phyloP scores from a whole-genome alignment of 208 protist species.

The Leishmania martiniquensis region DNA sequence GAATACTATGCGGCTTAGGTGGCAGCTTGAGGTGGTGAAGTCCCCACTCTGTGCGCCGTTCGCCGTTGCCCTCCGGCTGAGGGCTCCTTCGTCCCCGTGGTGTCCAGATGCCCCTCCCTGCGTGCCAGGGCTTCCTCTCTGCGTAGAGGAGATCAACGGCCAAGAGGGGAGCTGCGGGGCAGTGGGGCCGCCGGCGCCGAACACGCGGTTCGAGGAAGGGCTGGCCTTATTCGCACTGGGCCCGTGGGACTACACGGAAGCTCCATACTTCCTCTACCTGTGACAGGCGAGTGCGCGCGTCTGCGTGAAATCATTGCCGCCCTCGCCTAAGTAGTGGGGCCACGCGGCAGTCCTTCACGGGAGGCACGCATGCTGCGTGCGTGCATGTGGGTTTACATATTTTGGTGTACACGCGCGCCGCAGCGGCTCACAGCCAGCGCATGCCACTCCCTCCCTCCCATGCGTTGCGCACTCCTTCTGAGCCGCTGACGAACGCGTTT shows the following conservation, averaged over 20 bases:
- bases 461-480: background rate
- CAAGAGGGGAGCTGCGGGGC: constrained; percentile 4
- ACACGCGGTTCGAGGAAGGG: background rate
- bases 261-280: constrained; percentile 49
- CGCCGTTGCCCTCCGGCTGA: constrained; percentile 14
- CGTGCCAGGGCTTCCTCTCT: constrained; percentile 4
- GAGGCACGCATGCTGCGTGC: no score
- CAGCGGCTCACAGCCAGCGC: background rate
- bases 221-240: constrained; percentile 21
- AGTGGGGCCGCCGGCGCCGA: background rate
- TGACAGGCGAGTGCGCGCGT: constrained; percentile 12
- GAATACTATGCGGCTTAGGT: constrained; percentile 15
- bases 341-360: no score
- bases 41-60: constrained; percentile 41
- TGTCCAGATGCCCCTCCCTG: background rate
- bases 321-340: no score
- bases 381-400: no score
- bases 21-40: constrained; percentile 48
- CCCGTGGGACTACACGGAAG: constrained; percentile 43
- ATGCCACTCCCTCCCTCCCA: background rate
- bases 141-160: constrained; percentile 9
- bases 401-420: background rate
- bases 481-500: background rate
- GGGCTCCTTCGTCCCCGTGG: background rate
- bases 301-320: background rate